phyloP scores from a whole-genome alignment of 768 basidiomycete genomes.

The Podaxis sp. region DNA sequence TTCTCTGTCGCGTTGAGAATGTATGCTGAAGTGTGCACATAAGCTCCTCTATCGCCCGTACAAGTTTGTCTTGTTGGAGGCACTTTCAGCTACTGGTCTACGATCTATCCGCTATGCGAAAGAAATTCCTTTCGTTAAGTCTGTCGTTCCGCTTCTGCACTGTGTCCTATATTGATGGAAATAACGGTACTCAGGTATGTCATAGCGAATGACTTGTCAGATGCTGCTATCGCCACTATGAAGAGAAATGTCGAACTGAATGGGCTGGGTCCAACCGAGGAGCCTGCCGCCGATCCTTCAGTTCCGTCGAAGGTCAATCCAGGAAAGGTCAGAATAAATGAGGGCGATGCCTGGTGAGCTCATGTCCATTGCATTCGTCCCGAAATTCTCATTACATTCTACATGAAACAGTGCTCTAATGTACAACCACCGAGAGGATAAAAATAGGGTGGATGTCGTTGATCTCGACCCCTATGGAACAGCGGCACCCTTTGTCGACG shows the following conservation, averaged over 20 bases:
- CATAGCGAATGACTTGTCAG: slow-evolving; percentile 90
- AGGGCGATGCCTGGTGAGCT: slow-evolving; percentile 90
- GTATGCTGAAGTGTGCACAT: background rate
- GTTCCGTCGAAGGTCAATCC: slow-evolving; percentile 14
- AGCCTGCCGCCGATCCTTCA: slow-evolving; percentile 18
- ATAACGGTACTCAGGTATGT: slow-evolving; percentile 57
- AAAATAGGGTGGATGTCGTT: slow-evolving; percentile 82
- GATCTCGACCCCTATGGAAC: slow-evolving; percentile 98
- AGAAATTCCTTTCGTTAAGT: slow-evolving; percentile 92
- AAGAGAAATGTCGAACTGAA: slow-evolving; percentile 81
- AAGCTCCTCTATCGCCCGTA: slow-evolving; percentile 47
- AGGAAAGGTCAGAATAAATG: slow-evolving; percentile 72
- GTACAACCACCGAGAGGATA: slow-evolving; percentile 80
- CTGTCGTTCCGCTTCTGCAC: slow-evolving; percentile 18
- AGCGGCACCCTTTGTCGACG: slow-evolving; percentile 94
- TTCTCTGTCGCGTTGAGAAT: background rate
- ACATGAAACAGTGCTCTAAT: slow-evolving; percentile 41
- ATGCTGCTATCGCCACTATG: slow-evolving; percentile 82
- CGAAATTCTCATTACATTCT: background rate
- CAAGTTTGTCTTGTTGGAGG: slow-evolving; percentile 82
- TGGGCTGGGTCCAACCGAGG: slow-evolving; percentile 44
- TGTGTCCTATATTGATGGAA: slow-evolving; percentile 6
- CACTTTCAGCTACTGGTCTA: slow-evolving; percentile 92
- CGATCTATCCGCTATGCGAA: slow-evolving; percentile 96
- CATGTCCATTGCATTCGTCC: background rate